phyloP scores from a whole-genome alignment of 2,329 filamentous ascomycete genomes.

The Cytospora mali region DNA sequence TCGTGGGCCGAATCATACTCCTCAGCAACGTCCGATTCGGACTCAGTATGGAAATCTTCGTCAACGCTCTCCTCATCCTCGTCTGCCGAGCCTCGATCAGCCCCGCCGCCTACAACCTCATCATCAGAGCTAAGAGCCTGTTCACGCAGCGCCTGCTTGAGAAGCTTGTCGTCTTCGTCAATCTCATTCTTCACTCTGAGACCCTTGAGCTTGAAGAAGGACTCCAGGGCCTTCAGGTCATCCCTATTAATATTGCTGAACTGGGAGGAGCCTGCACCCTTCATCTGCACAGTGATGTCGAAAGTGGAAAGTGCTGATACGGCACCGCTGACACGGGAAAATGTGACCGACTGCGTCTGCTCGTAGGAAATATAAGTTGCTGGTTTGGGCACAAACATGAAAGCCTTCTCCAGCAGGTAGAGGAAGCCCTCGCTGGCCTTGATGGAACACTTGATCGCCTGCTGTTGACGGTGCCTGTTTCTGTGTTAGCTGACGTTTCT shows the following conservation, averaged over 20 bases:
- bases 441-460: conserved; percentile 99
- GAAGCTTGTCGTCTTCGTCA: conserved; percentile 81
- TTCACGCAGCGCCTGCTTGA: conserved; percentile 81
- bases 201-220: conserved; percentile 95
- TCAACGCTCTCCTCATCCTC: conserved; percentile 95
- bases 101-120: conserved; percentile 68
- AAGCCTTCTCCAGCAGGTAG: conserved; percentile 96
- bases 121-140: conserved; percentile 86
- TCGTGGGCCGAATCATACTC: conserved; percentile 93
- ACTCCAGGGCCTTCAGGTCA: conserved; percentile 93
- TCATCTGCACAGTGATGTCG: conserved; percentile 92
- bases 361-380: conserved; percentile 97
- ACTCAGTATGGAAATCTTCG: conserved; percentile 92
- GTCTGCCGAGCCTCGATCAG: conserved; percentile 87
- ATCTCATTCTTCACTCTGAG: conserved; percentile 99
- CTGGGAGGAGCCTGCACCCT: conserved; percentile 87
- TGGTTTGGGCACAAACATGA: conserved; percentile 98
- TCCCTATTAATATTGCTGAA: conserved; percentile 99
- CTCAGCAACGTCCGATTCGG: conserved; percentile 93
- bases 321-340: conserved; percentile 92
- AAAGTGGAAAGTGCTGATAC: conserved; percentile 94
- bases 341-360: conserved; percentile 86
- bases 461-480: conserved; percentile 80
- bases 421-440: conserved; percentile 98
- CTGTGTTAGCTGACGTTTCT: conserved; percentile 13